These are phyloP conservation scores for Phylloporus gajari DNA, from an alignment of 1,284 basidiomycete genomes.

Conservation along the genomic window DNA sequence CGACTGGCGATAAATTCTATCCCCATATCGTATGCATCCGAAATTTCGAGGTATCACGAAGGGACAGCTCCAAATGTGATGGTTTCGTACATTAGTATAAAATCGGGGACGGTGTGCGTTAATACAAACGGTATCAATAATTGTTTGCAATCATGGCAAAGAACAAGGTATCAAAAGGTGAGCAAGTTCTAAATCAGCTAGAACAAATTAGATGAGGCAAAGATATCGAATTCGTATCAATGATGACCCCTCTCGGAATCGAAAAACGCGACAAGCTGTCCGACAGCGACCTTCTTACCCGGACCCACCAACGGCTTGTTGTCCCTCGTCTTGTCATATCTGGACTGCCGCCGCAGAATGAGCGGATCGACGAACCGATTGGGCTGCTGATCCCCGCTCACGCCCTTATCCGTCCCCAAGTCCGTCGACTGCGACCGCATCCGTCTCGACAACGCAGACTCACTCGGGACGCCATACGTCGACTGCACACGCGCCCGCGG, in stretches of 20 bases:
- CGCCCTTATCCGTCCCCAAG: constrained; percentile 28
- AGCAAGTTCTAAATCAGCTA: background rate
- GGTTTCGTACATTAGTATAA: no score
- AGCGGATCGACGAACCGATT: constrained; percentile 76
- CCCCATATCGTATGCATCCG: no score
- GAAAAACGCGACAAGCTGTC: constrained; percentile 83
- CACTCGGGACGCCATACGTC: constrained; percentile 51
- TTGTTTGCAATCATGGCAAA: no score
- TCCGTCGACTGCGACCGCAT: constrained; percentile 46
- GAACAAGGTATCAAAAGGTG: no score
- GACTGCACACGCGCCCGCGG: constrained; percentile 61
- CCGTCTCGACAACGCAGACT: constrained; percentile 30
- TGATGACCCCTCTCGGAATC: constrained; percentile 64
- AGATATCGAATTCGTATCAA: constrained; percentile 9
- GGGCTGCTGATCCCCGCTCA: constrained; percentile 23
- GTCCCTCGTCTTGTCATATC: constrained; percentile 54
- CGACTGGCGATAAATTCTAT: no score
- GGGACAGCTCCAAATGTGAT: no score
- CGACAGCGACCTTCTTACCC: constrained; percentile 73
- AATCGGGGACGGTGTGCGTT: background rate
- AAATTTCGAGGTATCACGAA: no score
- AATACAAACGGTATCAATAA: no score
- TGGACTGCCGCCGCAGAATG: constrained; percentile 70
- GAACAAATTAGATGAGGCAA: constrained; percentile 3
- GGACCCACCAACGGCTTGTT: constrained; percentile 39